phyloP scores from a whole-genome alignment of 768 basidiomycete species.

The Hemileccinum rubropunctum region DNA sequence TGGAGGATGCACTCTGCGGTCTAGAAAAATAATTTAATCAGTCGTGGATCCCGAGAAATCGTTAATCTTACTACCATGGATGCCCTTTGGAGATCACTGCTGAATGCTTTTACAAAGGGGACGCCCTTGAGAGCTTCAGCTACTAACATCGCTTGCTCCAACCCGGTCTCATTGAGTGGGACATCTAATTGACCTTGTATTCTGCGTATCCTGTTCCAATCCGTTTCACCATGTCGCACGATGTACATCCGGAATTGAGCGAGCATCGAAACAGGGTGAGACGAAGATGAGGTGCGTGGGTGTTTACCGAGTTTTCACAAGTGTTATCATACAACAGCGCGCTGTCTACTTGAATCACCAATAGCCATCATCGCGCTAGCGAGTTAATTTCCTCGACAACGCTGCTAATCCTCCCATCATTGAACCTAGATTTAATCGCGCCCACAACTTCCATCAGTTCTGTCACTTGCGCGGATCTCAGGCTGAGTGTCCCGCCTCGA shows the following conservation, averaged over 20 bases:
- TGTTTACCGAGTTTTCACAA: neutral
- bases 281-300: neutral
- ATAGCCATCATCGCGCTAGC: constrained; percentile 29
- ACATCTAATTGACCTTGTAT: constrained; percentile 80
- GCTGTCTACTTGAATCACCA: neutral
- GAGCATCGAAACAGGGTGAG: constrained; percentile 19
- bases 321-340: too few relatives aligned
- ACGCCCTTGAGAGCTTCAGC: constrained; percentile 53
- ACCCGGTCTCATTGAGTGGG: constrained; percentile 57
- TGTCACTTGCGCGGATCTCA: constrained; percentile 34
- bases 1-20: constrained; percentile 66
- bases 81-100: constrained; percentile 73
- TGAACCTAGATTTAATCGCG: constrained; percentile 45
- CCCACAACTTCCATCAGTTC: constrained; percentile 41
- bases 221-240: constrained; percentile 78
- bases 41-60: neutral
- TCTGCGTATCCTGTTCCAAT: constrained; percentile 57
- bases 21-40: constrained; percentile 32
- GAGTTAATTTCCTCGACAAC: constrained; percentile 47
- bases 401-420: constrained; percentile 56
- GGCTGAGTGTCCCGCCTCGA: constrained; percentile 33
- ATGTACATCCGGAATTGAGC: constrained; percentile 52
- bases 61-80: constrained; percentile 45
- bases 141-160: constrained; percentile 55
- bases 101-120: constrained; percentile 57